Conservation (phyloP, 306 rosid species). For the Prunus kanzakura region DNA sequence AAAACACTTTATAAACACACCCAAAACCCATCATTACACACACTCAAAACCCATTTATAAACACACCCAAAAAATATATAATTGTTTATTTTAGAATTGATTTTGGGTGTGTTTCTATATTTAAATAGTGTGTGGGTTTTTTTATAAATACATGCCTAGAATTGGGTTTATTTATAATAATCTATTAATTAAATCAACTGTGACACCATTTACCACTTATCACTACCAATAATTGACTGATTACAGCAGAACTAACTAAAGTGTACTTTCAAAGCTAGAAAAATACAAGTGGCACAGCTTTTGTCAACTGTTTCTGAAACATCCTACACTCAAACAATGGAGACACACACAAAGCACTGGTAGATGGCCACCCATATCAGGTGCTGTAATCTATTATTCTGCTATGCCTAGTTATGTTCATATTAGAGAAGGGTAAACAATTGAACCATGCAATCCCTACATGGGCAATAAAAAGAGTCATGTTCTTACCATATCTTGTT, state of each 20-base stretch:
- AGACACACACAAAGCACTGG: neutral
- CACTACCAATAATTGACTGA: neutral
- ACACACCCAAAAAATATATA: too few relatives aligned
- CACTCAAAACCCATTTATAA: too few relatives aligned
- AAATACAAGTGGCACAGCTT: neutral
- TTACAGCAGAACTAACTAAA: neutral
- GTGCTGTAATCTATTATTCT: neutral
- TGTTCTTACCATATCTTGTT: constrained; percentile 12
- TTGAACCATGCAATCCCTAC: neutral
- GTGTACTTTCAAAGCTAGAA: neutral
- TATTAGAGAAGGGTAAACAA: neutral
- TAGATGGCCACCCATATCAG: neutral
- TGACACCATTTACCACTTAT: neutral
- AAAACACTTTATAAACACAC: too few relatives aligned
- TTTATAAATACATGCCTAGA: too few relatives aligned
- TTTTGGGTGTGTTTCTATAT: too few relatives aligned
- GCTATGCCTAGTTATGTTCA: neutral
- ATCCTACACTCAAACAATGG: neutral
- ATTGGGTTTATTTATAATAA: too few relatives aligned
- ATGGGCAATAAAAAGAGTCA: constrained; percentile 2
- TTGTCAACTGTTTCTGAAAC: neutral
- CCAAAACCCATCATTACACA: too few relatives aligned
- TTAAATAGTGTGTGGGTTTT: too few relatives aligned
- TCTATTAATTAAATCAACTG: neutral
- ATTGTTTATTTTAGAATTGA: too few relatives aligned